These are phyloP conservation scores for Elaphomyces granulatus DNA, from an alignment of 495 filamentous ascomycete genomes.

Conservation along the genomic window DNA sequence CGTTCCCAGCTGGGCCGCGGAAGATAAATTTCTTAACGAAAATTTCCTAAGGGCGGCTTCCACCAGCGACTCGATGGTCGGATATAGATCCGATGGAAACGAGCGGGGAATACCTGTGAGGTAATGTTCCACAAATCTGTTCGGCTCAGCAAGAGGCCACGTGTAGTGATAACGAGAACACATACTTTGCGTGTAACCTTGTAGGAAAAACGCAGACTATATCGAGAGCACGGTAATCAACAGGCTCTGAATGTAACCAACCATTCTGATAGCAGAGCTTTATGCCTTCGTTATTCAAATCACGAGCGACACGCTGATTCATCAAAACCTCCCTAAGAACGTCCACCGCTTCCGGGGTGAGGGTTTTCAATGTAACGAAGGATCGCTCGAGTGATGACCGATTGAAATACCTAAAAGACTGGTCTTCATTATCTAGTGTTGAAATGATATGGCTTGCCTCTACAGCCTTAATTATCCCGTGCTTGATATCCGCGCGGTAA, in stretches of 20 bases:
- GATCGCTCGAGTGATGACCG: neutral
- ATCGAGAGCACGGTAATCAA: neutral
- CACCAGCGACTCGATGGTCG: neutral
- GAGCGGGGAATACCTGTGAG: neutral
- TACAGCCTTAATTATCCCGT: neutral
- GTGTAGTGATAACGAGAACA: neutral
- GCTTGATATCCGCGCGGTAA: constrained; percentile 1
- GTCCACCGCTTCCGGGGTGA: neutral
- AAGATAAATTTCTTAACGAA: constrained; percentile 2
- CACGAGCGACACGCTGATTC: neutral
- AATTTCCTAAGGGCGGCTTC: constrained; percentile 2
- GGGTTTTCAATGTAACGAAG: neutral
- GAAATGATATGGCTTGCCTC: neutral
- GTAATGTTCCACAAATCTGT: neutral
- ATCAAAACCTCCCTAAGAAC: neutral
- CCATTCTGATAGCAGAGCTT: neutral
- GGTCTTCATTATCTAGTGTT: constrained; percentile 1
- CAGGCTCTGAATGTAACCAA: neutral
- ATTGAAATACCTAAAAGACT: neutral
- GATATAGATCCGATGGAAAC: constrained; percentile 3
- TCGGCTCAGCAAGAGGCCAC: neutral
- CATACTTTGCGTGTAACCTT: neutral
- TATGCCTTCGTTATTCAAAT: neutral
- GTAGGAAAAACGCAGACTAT: neutral
- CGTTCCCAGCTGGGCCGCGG: neutral